Evolutionary conservation across 2,329 filamentous ascomycete genomes (phyloP).

Genomic region (Lanzia echinophila): DNA sequence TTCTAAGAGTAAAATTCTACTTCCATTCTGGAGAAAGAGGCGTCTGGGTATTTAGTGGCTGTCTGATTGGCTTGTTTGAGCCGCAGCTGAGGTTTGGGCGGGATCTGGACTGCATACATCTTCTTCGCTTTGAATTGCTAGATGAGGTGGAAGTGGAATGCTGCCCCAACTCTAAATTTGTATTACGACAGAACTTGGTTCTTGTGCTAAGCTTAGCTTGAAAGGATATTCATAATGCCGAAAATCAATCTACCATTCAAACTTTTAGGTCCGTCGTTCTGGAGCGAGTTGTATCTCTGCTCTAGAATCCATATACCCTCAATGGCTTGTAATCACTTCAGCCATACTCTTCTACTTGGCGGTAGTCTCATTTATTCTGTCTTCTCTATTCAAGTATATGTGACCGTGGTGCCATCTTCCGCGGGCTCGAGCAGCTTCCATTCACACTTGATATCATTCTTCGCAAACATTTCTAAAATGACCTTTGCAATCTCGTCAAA

Average conservation of each 20-base stretch:
- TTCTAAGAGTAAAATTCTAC: no score
- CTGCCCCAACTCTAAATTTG: not conserved
- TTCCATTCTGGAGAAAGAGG: not conserved
- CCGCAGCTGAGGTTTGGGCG: not conserved
- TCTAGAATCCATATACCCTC: no score
- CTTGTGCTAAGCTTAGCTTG: no score
- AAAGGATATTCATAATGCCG: no score
- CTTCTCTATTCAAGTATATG: constrained; percentile 20
- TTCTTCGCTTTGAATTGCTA: not conserved
- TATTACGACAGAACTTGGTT: no score
- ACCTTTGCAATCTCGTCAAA: constrained; percentile 79
- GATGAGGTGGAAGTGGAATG: not conserved
- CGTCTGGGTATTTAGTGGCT: not conserved
- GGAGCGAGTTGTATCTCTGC: no score
- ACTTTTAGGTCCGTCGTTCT: no score
- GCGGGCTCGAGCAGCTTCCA: constrained; percentile 89
- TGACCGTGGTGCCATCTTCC: constrained; percentile 47
- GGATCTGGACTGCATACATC: not conserved
- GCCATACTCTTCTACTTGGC: not conserved
- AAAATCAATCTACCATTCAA: no score
- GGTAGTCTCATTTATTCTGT: not conserved
- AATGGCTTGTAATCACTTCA: no score
- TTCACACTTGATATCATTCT: constrained; percentile 67
- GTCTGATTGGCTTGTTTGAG: not conserved
- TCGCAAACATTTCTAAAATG: constrained; percentile 68